Percentiles rank a stretch among this genome's conserved stretches.
Conservation (phyloP, 164 flowering plant genomes). For the Amborella trichopoda region DNA sequence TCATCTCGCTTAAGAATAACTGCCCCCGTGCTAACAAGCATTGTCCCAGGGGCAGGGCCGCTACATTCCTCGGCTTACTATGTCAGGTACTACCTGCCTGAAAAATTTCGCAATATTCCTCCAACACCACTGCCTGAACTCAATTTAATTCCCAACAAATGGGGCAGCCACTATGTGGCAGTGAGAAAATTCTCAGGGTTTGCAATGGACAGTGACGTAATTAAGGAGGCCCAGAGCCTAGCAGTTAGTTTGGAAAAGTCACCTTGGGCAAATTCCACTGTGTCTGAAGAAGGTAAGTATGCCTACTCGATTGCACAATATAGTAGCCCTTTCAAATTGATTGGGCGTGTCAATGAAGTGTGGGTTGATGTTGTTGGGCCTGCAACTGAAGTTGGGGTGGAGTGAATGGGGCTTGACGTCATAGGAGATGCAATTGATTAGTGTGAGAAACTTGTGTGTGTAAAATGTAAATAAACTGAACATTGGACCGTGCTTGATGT, state of each 20-base stretch:
- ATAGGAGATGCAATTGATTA: no score
- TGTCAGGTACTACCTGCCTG: slow-evolving; percentile 52
- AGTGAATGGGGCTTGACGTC: no score
- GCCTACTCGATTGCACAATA: slow-evolving; percentile 87
- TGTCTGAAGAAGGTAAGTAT: slow-evolving; percentile 22
- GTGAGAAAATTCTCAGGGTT: slow-evolving; percentile 74
- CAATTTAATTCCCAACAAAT: slow-evolving; percentile 28
- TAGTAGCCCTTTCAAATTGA: slow-evolving; percentile 41
- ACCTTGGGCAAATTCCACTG: slow-evolving; percentile 56
- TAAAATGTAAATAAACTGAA: no score
- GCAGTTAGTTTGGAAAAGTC: slow-evolving; percentile 60
- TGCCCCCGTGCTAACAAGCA: slow-evolving; percentile 51
- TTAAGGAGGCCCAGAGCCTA: slow-evolving; percentile 60
- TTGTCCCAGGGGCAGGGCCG: slow-evolving; percentile 67
- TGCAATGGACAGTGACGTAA: slow-evolving; percentile 49
- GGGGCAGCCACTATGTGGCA: slow-evolving; percentile 49
- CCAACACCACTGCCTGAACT: slow-evolving; percentile 73
- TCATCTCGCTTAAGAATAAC: slow-evolving; percentile 54
- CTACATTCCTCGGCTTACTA: slow-evolving; percentile 56
- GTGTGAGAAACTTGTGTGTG: no score
- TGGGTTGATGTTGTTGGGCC: slow-evolving; percentile 60
- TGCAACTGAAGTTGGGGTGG: no score
- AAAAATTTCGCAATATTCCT: slow-evolving; percentile 46
- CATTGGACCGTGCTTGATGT: no score
- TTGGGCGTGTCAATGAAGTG: slow-evolving; percentile 69